Evolutionary conservation across 139 green algal genomes (phyloP).

Genomic region (Tetraselmis chui): DNA sequence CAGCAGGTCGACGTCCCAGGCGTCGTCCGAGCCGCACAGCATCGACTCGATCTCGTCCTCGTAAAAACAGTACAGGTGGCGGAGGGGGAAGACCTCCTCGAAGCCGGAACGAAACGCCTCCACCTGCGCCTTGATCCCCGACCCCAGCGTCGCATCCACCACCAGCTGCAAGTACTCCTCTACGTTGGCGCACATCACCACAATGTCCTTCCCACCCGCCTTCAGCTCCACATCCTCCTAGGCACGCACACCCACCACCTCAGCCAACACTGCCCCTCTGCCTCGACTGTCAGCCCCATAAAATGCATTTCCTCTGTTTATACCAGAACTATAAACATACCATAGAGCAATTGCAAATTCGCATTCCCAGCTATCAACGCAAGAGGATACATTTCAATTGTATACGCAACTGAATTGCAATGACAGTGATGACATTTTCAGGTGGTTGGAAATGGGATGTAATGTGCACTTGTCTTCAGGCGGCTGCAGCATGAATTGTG

Average conservation of each 20-base stretch:
- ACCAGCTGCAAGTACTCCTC: slow-evolving; percentile 74
- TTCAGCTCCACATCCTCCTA: slow-evolving; percentile 38
- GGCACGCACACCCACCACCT: neutral
- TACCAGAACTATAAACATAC: no score
- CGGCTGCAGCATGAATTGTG: no score
- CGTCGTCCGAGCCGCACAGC: slow-evolving; percentile 80
- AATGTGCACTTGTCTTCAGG: no score
- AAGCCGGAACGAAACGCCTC: slow-evolving; percentile 77
- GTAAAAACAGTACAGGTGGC: slow-evolving; percentile 41
- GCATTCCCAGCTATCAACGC: no score
- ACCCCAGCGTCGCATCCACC: slow-evolving; percentile 75
- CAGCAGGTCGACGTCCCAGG: slow-evolving; percentile 75
- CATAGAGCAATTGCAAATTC: no score
- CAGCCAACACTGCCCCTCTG: no score
- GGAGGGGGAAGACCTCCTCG: slow-evolving; percentile 69
- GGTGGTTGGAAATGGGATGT: no score
- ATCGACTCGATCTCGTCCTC: slow-evolving; percentile 91
- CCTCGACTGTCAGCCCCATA: no score
- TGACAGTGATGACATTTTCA: no score
- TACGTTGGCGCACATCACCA: slow-evolving; percentile 63
- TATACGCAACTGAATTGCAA: no score
- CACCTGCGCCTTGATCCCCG: slow-evolving; percentile 71
- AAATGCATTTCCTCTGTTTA: no score
- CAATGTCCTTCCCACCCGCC: slow-evolving; percentile 43
- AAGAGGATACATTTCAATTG: no score